Evolutionary conservation across 2,329 filamentous ascomycete genomes (phyloP), one percentile per base, ranked within the genome.

Genomic region (Trichocomaceae sp.): DNA sequence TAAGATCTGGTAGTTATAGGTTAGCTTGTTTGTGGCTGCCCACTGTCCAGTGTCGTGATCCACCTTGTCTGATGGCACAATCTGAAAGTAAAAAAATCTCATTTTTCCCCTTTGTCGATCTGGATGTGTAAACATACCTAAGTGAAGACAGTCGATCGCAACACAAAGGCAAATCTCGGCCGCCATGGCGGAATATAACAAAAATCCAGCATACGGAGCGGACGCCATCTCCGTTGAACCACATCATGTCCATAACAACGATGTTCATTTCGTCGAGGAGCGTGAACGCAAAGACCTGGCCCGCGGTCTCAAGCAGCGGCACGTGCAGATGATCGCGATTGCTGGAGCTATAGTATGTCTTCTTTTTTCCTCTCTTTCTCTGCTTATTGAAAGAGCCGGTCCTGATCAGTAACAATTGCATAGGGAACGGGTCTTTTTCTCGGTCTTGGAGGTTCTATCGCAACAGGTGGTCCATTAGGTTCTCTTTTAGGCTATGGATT

Each of bases 351-450:
- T 75, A 57, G 69, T 70, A 63, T 19, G 67, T 8, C 55, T 3
- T 33, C 31, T 23, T n/a, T 37, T 19, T 4, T 10, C 5, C 8
- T 19, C 23, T 29, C 26, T 29, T 10, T 29, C 7, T 29, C 26
- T 29, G 2, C 26, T 29, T 10, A 29, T 26, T 26, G 8, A 26
- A 4, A 26, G 5, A 50, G 29, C 50, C 10, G 22, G 31, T 12
- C 17, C 17, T 33, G 47, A 49, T 20, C 9, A 33, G 22, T 12
- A n/a, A n/a, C n/a, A n/a, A n/a, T 5, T 29, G 5, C 20, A 20
- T 33, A 56, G 57, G 76, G 77, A 48, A 81, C 79, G 5, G 79
- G 79, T 58, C 67, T 81, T 0, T 82, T 83, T 64, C 70, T 83
- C n/a, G 77, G 77, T 47, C 77, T 78, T 1, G 80, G 80, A 35